Evolutionary conservation across 2,329 filamentous ascomycete genomes (phyloP).

Genomic region (Penicillium sp.): DNA sequence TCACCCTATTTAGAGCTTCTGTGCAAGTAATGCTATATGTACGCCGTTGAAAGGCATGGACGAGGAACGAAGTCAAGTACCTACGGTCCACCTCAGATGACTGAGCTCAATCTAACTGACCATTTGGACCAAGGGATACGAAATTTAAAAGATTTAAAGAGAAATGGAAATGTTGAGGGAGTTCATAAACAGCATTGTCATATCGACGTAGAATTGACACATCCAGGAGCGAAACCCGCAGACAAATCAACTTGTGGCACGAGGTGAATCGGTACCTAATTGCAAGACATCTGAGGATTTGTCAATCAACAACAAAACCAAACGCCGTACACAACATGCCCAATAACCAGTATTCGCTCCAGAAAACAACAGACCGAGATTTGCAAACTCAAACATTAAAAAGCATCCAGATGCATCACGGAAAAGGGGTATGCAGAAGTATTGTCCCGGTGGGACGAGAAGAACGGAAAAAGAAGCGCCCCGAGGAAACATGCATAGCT

Average conservation of each 20-base stretch:
- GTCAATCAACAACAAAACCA: slow-evolving; percentile 19
- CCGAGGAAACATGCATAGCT: slow-evolving; percentile 11
- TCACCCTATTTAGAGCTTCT: not conserved
- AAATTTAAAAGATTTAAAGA: not conserved
- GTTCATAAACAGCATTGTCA: slow-evolving; percentile 18
- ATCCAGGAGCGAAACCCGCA: slow-evolving; percentile 9
- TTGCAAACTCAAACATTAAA: slow-evolving; percentile 15
- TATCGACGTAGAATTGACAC: slow-evolving; percentile 22
- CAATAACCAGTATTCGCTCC: slow-evolving; percentile 23
- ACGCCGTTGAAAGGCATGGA: not conserved
- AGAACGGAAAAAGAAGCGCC: slow-evolving; percentile 20
- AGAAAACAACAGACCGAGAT: slow-evolving; percentile 16
- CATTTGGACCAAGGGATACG: not conserved
- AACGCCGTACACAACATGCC: slow-evolving; percentile 30
- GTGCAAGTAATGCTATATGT: not conserved
- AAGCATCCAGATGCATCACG: slow-evolving; percentile 20
- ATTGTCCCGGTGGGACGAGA: slow-evolving; percentile 16
- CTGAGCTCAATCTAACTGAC: not conserved
- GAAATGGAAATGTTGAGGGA: not conserved
- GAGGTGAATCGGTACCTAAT: slow-evolving; percentile 13
- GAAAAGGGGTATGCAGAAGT: slow-evolving; percentile 23
- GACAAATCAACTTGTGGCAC: slow-evolving; percentile 11
- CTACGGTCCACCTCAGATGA: not conserved
- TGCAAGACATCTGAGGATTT: slow-evolving; percentile 21
- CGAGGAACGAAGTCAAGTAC: not conserved